Evolutionary conservation across 768 basidiomycete species (phyloP), one percentile per base, ranked within the genome.

Genomic region (Wakefieldia striispora): DNA sequence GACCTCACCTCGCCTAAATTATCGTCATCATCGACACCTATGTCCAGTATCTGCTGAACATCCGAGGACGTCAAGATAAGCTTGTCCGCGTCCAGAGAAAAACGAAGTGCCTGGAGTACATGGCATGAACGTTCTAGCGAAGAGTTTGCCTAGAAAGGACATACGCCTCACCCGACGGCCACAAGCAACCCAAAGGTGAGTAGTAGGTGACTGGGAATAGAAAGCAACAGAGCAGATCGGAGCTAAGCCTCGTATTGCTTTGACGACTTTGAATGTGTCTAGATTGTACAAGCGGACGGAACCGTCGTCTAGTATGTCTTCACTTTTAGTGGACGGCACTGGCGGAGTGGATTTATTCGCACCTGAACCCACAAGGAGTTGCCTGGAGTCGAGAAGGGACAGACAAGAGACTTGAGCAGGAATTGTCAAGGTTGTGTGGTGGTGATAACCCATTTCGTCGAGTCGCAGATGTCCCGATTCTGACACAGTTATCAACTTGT

Each of bases 201-300:
- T 67, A 13, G 75, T 52, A 24, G 76, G 69, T 14, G 72, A 68
- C 29, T 69, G 64, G 52, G 73, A 65, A 9, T 75, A 58, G 57
- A 78, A 80, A 2, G 74, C 67, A 21, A 89, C 70, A 0, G 85
- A 89, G 0, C 87, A 83, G 20, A 91, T 70, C 53, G 88, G 85
- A 4, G 63, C 75, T 7, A 84, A 65, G 6, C 77, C 78, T 57
- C 78, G 75, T 42, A 88, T 69, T 3, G 85, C 88, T 61, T 80
- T 85, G 26, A 76, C 55, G 7, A 86, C 83, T 59, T 78, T 85
- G 57, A 73, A 71, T 2, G 80, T 74, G 3, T 82, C 78, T 6
- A 82, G 67, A 55, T 77, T 71, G 56, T 89, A 91, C 16, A 86
- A 68, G 20, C 88, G 79, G 39, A 90, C 66, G 36, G 79, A 77